Evolutionary conservation across 768 basidiomycete species (phyloP).

Genomic region (Sporobolomyces roseus): DNA sequence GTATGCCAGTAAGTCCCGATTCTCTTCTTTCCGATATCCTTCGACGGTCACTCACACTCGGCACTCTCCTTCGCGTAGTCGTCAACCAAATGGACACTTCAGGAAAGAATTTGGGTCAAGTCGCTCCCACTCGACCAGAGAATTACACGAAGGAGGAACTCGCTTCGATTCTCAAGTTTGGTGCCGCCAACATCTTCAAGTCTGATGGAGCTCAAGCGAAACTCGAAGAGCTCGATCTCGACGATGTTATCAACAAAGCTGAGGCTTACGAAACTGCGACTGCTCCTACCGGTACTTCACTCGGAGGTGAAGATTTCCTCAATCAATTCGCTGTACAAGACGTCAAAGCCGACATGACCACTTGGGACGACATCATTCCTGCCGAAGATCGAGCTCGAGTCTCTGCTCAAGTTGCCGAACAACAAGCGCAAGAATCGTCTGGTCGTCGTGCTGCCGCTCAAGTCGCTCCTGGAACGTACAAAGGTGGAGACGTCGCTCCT

Average conservation of each 20-base stretch:
- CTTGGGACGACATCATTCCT: conserved; percentile 98
- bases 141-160: conserved; percentile 85
- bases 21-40: conserved; percentile 4
- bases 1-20: conserved; percentile 76
- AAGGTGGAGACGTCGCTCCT: conserved; percentile 70
- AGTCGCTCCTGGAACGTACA: conserved; percentile 65
- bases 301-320: conserved; percentile 97
- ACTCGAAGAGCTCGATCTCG: conserved; percentile 97
- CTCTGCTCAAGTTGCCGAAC: conserved; percentile 50
- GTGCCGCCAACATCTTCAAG: conserved; percentile 99
- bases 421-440: conserved; percentile 63
- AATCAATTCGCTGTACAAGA: conserved; percentile 96
- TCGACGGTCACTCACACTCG: too few species aligned
- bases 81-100: conserved; percentile 99
- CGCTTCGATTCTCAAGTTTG: conserved; percentile 95
- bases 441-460: conserved; percentile 80
- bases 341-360: conserved; percentile 91
- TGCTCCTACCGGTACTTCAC: conserved; percentile 69
- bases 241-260: conserved; percentile 92
- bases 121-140: conserved; percentile 48
- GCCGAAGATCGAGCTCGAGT: conserved; percentile 78
- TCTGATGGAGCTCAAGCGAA: conserved; percentile 95
- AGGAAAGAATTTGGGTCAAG: conserved; percentile 80
- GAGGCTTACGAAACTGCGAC: conserved; percentile 95
- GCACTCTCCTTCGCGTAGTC: conserved; percentile 58